These are phyloP conservation scores for Fusarium beomiforme DNA, from an alignment of 2,329 filamentous ascomycete genomes.

Conservation along the genomic window DNA sequence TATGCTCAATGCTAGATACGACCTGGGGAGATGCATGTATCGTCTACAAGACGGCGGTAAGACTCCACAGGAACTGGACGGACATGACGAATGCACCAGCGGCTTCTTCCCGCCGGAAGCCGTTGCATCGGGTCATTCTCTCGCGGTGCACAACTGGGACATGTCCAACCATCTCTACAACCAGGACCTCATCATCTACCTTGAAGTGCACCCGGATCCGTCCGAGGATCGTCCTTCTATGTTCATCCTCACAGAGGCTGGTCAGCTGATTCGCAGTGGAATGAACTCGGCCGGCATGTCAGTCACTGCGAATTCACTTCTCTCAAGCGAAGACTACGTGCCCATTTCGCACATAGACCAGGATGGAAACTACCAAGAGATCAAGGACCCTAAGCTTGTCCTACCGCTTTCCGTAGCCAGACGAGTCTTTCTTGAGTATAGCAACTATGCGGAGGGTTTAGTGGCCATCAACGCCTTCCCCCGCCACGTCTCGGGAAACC, in stretches of 20 bases:
- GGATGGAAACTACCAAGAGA: neutral
- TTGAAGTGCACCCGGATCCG: neutral
- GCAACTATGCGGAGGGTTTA: rapidly evolving
- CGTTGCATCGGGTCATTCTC: neutral
- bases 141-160: neutral
- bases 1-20: neutral
- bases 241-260: neutral
- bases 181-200: neutral
- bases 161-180: neutral
- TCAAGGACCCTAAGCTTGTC: neutral
- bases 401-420: neutral
- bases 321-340: neutral
- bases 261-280: neutral
- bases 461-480: neutral
- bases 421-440: neutral
- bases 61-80: rapidly evolving
- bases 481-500: neutral
- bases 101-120: neutral
- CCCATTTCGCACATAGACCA: neutral
- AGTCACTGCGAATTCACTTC: neutral
- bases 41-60: neutral
- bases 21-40: neutral
- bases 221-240: neutral
- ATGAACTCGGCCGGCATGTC: neutral
- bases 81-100: neutral